Percentiles rank a stretch among this genome's conserved stretches.
These are phyloP conservation scores for Triadica sebifera DNA, from an alignment of 345 rosid species.

Conservation along the genomic window DNA sequence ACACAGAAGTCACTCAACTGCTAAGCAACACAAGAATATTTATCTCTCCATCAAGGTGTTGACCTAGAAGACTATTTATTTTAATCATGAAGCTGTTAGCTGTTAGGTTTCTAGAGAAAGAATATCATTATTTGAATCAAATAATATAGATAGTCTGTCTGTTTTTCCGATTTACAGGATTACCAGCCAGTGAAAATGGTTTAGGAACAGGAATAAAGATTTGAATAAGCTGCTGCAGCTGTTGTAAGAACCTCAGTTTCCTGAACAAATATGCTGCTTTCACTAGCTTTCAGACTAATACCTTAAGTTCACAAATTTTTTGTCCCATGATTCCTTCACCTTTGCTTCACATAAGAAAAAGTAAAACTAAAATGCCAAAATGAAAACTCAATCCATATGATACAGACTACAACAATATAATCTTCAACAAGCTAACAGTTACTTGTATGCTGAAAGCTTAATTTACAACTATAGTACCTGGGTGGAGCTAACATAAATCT, in stretches of 20 bases:
- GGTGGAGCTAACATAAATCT: slow-evolving; percentile 44
- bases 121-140: neutral
- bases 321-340: neutral
- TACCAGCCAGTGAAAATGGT: neutral
- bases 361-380: neutral
- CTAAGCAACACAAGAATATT: too few relatives aligned
- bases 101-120: neutral
- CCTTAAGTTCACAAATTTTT: neutral
- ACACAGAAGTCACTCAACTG: too few relatives aligned
- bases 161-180: neutral
- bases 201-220: neutral
- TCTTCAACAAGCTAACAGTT: too few relatives aligned
- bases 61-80: too few relatives aligned
- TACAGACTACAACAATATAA: neutral
- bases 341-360: neutral
- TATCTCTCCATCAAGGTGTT: too few relatives aligned
- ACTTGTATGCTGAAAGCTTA: too few relatives aligned
- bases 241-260: neutral
- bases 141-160: neutral
- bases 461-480: slow-evolving; percentile 35
- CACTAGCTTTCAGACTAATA: neutral
- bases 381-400: neutral
- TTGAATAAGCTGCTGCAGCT: neutral
- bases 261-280: neutral
- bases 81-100: too few relatives aligned